A percentile compares a stretch with the other conserved stretches of the same genome.
phyloP scores from a whole-genome alignment of 1,284 basidiomycete species.

The Apiotrichum domesticum region DNA sequence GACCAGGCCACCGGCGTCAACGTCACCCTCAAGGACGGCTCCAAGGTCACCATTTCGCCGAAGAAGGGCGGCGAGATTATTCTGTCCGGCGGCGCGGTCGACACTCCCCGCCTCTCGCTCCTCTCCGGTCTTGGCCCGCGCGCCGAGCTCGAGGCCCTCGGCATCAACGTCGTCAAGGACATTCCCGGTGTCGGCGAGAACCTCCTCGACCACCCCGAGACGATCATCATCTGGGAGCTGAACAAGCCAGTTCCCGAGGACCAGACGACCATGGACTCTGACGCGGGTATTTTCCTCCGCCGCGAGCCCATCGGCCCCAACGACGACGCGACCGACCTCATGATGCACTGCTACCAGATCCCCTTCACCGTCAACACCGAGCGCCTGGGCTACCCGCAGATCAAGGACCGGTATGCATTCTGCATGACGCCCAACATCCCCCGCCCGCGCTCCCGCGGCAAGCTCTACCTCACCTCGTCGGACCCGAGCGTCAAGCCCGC shows the following conservation, averaged over 20 bases:
- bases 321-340: constrained; percentile 16
- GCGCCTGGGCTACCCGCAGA: constrained; percentile 13
- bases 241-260: constrained; percentile 13
- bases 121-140: constrained; percentile 60
- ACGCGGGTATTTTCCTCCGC: constrained; percentile 18
- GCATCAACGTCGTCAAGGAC: constrained; percentile 49
- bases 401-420: constrained; percentile 17
- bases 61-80: constrained; percentile 39
- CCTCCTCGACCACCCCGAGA: constrained; percentile 56
- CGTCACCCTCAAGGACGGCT: constrained; percentile 16
- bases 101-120: constrained; percentile 59
- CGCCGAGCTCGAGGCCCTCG: constrained; percentile 53
- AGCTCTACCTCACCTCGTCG: constrained; percentile 8
- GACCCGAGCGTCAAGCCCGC: constrained; percentile 17
- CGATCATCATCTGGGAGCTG: constrained; percentile 21
- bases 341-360: constrained; percentile 25
- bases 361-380: constrained; percentile 21
- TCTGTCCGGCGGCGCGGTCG: constrained; percentile 54
- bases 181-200: constrained; percentile 62
- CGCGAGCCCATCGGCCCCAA: constrained; percentile 5
- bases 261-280: constrained; percentile 20
- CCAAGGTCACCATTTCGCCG: constrained; percentile 40
- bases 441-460: constrained; percentile 12
- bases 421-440: constrained; percentile 23
- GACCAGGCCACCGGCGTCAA: constrained; percentile 16